phyloP scores from a whole-genome alignment of 2,329 filamentous ascomycete genomes.

The Penicillium sp. region DNA sequence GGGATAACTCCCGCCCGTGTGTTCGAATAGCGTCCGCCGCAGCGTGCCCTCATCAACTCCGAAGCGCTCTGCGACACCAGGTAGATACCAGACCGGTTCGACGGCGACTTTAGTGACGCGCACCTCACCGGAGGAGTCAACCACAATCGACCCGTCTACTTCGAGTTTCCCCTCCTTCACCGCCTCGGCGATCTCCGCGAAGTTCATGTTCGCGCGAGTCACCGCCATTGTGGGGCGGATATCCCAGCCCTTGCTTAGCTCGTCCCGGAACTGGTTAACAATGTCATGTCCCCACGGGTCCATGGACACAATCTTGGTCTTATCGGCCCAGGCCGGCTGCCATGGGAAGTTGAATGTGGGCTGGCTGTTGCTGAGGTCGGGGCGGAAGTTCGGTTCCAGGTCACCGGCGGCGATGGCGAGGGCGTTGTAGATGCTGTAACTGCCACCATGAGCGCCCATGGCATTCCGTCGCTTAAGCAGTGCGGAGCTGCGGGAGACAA shows the following conservation, averaged over 20 bases:
- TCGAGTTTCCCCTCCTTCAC: constrained; percentile 67
- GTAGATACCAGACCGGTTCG: constrained; percentile 84
- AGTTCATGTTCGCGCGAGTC: constrained; percentile 87
- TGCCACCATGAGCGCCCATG: constrained; percentile 70
- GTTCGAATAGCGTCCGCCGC: constrained; percentile 80
- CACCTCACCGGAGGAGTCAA: constrained; percentile 75
- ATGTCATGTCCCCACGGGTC: constrained; percentile 85
- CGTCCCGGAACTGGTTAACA: constrained; percentile 67
- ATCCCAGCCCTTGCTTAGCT: constrained; percentile 62
- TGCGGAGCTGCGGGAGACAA: constrained; percentile 52
- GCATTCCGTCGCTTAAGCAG: constrained; percentile 39
- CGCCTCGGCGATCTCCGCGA: constrained; percentile 88
- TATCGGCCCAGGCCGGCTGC: constrained; percentile 79
- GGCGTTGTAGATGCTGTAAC: constrained; percentile 92
- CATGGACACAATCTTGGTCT: constrained; percentile 94
- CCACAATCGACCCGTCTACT: constrained; percentile 77
- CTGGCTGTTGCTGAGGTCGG: constrained; percentile 75
- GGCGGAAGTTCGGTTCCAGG: constrained; percentile 69
- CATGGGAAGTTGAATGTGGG: constrained; percentile 83
- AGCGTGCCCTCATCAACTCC: constrained; percentile 82
- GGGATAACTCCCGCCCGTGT: constrained; percentile 91
- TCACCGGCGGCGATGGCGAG: constrained; percentile 86
- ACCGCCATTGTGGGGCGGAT: constrained; percentile 85
- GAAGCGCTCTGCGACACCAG: constrained; percentile 82
- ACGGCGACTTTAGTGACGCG: constrained; percentile 95